Percentiles rank a stretch among this genome's conserved stretches.
phyloP scores from a whole-genome alignment of 768 basidiomycete genomes.

The Suillus cothurnatus region DNA sequence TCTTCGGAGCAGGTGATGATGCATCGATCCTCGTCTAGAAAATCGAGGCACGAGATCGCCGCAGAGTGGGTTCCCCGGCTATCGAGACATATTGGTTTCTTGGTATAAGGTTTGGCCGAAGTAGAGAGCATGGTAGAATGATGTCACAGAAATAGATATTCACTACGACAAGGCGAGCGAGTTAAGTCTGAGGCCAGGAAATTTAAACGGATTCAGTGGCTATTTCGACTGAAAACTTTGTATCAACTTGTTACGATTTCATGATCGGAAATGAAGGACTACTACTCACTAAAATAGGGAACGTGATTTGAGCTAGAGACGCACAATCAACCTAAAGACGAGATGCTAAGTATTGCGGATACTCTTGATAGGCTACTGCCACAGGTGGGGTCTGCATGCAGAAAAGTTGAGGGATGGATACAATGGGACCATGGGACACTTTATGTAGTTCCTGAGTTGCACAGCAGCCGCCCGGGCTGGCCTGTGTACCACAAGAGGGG shows the following conservation, averaged over 20 bases:
- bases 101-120: no score
- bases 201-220: background rate
- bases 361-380: background rate
- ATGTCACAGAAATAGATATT: background rate
- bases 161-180: background rate
- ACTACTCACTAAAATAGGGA: background rate
- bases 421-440: background rate
- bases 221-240: background rate
- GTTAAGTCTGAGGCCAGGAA: background rate
- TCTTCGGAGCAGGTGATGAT: conserved; percentile 1
- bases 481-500: background rate
- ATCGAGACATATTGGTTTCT: background rate
- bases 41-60: background rate
- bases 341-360: background rate
- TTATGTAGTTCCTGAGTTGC: background rate
- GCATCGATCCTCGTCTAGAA: background rate
- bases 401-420: background rate
- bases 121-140: background rate
- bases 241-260: background rate
- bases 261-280: background rate
- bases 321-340: background rate
- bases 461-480: background rate
- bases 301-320: background rate
- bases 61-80: background rate
- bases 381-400: background rate